These are phyloP conservation scores for Aspergillus pseudotamarii DNA, from an alignment of 2,329 filamentous ascomycete species.

Conservation along the genomic window DNA sequence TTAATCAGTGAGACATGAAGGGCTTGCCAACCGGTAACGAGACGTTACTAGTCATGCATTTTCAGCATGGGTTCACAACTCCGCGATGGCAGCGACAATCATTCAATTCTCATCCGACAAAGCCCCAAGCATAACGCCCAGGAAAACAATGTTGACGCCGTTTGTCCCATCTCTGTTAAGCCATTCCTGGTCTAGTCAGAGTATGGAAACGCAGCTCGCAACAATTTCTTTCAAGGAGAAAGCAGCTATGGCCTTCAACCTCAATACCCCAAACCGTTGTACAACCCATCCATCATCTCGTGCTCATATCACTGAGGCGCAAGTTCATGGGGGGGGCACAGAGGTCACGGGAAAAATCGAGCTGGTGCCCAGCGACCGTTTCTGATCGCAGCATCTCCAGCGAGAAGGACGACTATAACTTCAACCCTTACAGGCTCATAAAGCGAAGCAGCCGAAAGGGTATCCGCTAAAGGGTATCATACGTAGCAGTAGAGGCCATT, in stretches of 20 bases:
- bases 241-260: constrained; percentile 63
- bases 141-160: constrained; percentile 55
- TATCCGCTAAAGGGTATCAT: constrained; percentile 47
- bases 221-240: constrained; percentile 81
- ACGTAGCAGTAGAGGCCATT: constrained; percentile 67
- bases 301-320: constrained; percentile 30
- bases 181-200: constrained; percentile 15
- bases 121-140: constrained; percentile 60
- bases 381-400: constrained; percentile 60
- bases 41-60: constrained; percentile 29
- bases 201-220: constrained; percentile 46
- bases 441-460: constrained; percentile 38
- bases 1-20: constrained; percentile 72
- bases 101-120: constrained; percentile 73
- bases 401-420: constrained; percentile 83
- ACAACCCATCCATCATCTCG: constrained; percentile 52
- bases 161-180: constrained; percentile 29
- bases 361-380: constrained; percentile 63
- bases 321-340: constrained; percentile 27
- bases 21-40: background rate
- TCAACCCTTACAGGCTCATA: constrained; percentile 54
- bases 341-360: constrained; percentile 68
- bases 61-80: constrained; percentile 32
- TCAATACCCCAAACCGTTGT: constrained; percentile 74
- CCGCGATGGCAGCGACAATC: constrained; percentile 31